Evolutionary conservation across 2,329 filamentous ascomycete species (phyloP).

Genomic region (Cladophialophora exuberans): DNA sequence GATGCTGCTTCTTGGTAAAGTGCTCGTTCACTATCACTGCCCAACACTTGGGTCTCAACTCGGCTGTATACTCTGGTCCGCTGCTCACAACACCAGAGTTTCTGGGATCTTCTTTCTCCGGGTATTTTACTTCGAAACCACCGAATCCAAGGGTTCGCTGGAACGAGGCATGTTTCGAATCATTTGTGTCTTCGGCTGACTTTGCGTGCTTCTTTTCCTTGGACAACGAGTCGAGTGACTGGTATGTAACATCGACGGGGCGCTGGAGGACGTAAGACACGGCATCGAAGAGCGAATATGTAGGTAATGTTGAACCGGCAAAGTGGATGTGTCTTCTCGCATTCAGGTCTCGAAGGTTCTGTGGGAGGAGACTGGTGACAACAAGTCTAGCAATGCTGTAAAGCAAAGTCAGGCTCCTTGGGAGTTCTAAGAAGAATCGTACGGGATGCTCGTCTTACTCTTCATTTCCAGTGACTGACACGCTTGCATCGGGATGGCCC

Average conservation of each 20-base stretch:
- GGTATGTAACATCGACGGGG: conserved; percentile 5
- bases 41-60: conserved; percentile 1
- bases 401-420: not conserved
- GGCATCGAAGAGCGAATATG: conserved; percentile 7
- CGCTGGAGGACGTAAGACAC: conserved; percentile 11
- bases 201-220: not conserved
- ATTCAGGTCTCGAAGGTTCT: not conserved
- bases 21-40: conserved; percentile 1
- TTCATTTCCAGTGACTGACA: conserved; percentile 4
- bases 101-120: not conserved
- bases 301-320: conserved; percentile 2
- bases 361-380: conserved; percentile 5
- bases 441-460: conserved; percentile 6
- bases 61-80: not conserved
- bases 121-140: not conserved
- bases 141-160: not conserved
- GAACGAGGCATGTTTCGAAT: not conserved
- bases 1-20: not conserved
- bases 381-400: conserved; percentile 1
- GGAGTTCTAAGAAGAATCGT: not conserved
- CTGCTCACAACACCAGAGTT: not conserved
- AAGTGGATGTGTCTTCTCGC: conserved; percentile 5
- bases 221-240: not conserved
- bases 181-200: not conserved
- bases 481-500: conserved; percentile 3